Conservation (phyloP, 2,329 filamentous ascomycete genomes). For the Aureobasidium zeae region DNA sequence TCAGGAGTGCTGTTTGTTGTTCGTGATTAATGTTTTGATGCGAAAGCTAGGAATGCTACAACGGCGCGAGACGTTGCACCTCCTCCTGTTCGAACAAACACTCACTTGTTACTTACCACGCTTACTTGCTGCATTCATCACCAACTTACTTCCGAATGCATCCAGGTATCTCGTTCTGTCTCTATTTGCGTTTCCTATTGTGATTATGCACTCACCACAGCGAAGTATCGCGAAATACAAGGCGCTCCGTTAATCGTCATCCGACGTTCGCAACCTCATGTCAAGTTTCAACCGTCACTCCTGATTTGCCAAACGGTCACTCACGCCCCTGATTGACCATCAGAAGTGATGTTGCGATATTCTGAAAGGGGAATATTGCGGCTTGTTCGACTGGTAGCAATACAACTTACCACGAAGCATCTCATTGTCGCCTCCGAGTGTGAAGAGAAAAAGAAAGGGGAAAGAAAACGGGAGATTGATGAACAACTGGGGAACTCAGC, state of each 20-base stretch:
- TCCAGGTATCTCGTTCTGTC: background rate
- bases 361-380: background rate
- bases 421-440: too few relatives aligned
- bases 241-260: slow-evolving; percentile 6
- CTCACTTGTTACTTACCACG: too few relatives aligned
- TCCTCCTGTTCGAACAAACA: slow-evolving; percentile 13
- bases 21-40: slow-evolving; percentile 14
- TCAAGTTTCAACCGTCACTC: slow-evolving; percentile 12
- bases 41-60: slow-evolving; percentile 15
- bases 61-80: slow-evolving; percentile 14
- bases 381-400: too few relatives aligned
- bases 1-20: slow-evolving; percentile 16
- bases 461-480: too few relatives aligned
- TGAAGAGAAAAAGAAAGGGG: too few relatives aligned
- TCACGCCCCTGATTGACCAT: slow-evolving; percentile 6
- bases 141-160: background rate
- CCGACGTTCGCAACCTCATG: slow-evolving; percentile 4
- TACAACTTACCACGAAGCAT: too few relatives aligned
- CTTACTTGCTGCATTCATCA: too few relatives aligned
- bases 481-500: too few relatives aligned
- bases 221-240: background rate
- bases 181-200: background rate
- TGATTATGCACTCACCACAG: slow-evolving; percentile 1
- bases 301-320: slow-evolving; percentile 10
- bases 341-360: background rate